Conservation (phyloP, 1,284 basidiomycete species). For the Leucoagaricus sp. region DNA sequence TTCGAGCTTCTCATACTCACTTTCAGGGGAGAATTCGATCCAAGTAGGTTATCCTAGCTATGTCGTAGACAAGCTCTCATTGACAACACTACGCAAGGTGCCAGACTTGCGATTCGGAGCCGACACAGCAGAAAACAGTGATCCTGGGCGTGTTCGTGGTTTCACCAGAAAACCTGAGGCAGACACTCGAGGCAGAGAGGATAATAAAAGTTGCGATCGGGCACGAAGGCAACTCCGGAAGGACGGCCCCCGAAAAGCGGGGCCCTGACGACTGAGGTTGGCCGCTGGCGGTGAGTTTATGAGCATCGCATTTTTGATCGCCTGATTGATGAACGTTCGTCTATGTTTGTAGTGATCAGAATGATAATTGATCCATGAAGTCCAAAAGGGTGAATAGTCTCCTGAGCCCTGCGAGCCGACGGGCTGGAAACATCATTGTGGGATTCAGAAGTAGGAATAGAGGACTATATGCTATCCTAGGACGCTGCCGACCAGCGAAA, state of each 20-base stretch:
- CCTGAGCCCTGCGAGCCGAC: no score
- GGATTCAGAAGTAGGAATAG: no score
- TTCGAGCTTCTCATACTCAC: not conserved
- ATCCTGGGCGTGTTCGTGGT: not conserved
- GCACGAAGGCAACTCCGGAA: not conserved
- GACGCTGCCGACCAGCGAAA: no score
- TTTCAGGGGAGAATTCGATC: not conserved
- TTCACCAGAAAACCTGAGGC: not conserved
- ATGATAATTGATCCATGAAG: not conserved
- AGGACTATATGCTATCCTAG: no score
- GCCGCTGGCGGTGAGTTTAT: not conserved
- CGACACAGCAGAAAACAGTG: not conserved
- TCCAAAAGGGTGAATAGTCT: not conserved
- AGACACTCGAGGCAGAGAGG: not conserved
- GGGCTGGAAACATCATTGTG: no score
- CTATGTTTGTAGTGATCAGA: not conserved
- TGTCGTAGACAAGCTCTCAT: not conserved
- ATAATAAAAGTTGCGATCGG: not conserved
- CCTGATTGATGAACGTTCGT: conserved; percentile 1
- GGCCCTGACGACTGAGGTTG: not conserved
- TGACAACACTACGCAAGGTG: not conserved
- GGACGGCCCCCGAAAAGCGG: not conserved
- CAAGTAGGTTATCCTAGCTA: conserved; percentile 6
- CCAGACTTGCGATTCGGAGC: not conserved
- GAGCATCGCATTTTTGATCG: conserved; percentile 7